phyloP scores from a whole-genome alignment of 2,329 filamentous ascomycete genomes.

The Calonectria montana region DNA sequence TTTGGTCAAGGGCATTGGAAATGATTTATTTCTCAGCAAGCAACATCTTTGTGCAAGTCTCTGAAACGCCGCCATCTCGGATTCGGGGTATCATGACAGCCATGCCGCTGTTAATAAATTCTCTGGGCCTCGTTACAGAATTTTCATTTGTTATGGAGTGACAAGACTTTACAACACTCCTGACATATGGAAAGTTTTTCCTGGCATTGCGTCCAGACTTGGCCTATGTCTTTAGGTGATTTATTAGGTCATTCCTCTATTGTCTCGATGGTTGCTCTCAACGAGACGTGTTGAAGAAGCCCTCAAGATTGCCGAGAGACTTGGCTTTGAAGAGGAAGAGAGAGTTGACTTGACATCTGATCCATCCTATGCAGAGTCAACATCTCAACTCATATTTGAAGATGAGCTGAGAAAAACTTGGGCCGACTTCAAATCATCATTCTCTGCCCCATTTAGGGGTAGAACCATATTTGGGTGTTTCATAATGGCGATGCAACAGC shows the following conservation, averaged over 20 bases:
- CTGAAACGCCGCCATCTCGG: constrained; percentile 67
- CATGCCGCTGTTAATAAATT: constrained; percentile 64
- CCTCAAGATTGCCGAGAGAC: constrained; percentile 48
- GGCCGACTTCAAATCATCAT: constrained; percentile 45
- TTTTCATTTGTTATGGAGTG: constrained; percentile 73
- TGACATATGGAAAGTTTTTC: constrained; percentile 62
- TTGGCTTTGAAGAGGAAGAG: constrained; percentile 56
- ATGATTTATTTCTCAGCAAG: constrained; percentile 68
- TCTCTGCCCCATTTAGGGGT: constrained; percentile 52
- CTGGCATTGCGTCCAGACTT: constrained; percentile 52
- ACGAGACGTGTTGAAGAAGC: constrained; percentile 58
- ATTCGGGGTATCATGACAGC: constrained; percentile 63
- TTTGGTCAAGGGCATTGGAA: constrained; percentile 65
- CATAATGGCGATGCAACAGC: constrained; percentile 68
- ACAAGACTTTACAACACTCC: constrained; percentile 45
- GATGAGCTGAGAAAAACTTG: constrained; percentile 43
- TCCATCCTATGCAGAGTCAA: background rate
- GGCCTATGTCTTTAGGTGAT: constrained; percentile 42
- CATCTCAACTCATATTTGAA: constrained; percentile 31
- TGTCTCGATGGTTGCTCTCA: constrained; percentile 67
- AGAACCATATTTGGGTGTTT: constrained; percentile 66
- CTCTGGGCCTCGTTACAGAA: constrained; percentile 62
- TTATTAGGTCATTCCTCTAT: constrained; percentile 56
- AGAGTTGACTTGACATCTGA: constrained; percentile 50
- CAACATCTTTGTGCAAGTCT: constrained; percentile 64